These are phyloP conservation scores for Acorus calamus DNA, from an alignment of 106 monocot species.

Conservation along the genomic window DNA sequence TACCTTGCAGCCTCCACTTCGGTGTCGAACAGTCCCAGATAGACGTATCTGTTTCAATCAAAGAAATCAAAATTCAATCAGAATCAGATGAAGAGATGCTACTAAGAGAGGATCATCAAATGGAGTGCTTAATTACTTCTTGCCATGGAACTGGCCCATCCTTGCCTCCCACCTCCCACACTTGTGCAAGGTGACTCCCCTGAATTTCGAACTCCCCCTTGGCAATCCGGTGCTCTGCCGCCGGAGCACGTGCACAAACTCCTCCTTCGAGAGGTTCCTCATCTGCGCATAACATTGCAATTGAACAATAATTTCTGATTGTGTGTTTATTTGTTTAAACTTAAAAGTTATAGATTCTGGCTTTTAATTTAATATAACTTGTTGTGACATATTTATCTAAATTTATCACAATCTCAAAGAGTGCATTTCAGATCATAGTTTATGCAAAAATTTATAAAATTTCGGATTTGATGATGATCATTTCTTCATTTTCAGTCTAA, in stretches of 20 bases:
- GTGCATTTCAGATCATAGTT: too few relatives aligned
- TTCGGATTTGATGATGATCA: too few relatives aligned
- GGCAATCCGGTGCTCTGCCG: slow-evolving; percentile 44
- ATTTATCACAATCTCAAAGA: too few relatives aligned
- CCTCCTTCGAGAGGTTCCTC: slow-evolving; percentile 35
- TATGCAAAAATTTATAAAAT: too few relatives aligned
- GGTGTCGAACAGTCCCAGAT: slow-evolving; percentile 27
- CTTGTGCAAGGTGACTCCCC: slow-evolving; percentile 51
- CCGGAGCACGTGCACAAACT: slow-evolving; percentile 48
- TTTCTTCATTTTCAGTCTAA: too few relatives aligned
- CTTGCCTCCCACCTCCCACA: slow-evolving; percentile 61
- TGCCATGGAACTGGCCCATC: slow-evolving; percentile 44
- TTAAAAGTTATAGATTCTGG: too few relatives aligned
- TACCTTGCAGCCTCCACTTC: slow-evolving; percentile 32
- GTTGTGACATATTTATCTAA: too few relatives aligned
- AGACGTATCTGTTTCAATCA: slow-evolving; percentile 15
- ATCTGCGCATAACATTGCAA: slow-evolving; percentile 12
- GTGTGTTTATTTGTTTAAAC: too few relatives aligned
- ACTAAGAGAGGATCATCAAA: not conserved
- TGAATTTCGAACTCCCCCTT: slow-evolving; percentile 38
- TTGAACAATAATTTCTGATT: too few relatives aligned
- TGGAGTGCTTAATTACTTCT: slow-evolving; percentile 22
- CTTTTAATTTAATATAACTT: too few relatives aligned
- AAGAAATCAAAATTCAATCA: not conserved
- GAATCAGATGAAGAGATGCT: not conserved